phyloP scores from a whole-genome alignment of 2,329 filamentous ascomycete species.

The Diaporthe vexans region DNA sequence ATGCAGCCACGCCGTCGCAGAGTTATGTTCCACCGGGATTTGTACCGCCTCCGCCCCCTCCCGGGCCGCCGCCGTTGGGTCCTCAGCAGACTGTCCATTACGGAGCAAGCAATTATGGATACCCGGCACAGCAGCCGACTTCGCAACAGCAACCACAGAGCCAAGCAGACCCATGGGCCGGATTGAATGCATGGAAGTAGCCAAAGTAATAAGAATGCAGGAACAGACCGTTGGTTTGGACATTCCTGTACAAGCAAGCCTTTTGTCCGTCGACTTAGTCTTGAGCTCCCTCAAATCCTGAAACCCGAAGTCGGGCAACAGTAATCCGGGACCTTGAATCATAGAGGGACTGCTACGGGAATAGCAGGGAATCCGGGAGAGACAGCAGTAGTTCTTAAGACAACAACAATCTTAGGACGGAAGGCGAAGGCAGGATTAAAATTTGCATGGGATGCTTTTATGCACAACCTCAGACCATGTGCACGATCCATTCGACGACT shows the following conservation, averaged over 20 bases:
- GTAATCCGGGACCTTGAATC: not conserved
- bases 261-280: not conserved
- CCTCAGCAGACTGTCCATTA: constrained; percentile 75
- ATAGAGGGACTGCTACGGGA: not conserved
- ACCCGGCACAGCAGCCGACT: constrained; percentile 67
- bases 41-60: constrained; percentile 74
- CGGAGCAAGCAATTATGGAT: constrained; percentile 54
- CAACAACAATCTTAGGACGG: not conserved
- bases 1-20: constrained; percentile 48
- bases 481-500: not conserved
- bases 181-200: constrained; percentile 78
- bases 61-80: constrained; percentile 72
- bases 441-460: constrained; percentile 17
- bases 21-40: constrained; percentile 67
- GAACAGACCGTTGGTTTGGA: not conserved
- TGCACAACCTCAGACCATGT: not conserved
- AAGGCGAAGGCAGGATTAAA: constrained; percentile 11
- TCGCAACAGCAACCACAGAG: constrained; percentile 49
- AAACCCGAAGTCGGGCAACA: not conserved
- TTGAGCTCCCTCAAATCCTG: not conserved
- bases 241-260: not conserved
- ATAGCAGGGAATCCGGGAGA: not conserved
- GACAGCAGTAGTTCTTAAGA: constrained; percentile 3
- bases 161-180: constrained; percentile 76
- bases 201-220: not conserved